Percentiles rank a stretch among this genome's conserved stretches.
phyloP scores from a whole-genome alignment of 2,329 filamentous ascomycete genomes.

The Sarocladium strictum region DNA sequence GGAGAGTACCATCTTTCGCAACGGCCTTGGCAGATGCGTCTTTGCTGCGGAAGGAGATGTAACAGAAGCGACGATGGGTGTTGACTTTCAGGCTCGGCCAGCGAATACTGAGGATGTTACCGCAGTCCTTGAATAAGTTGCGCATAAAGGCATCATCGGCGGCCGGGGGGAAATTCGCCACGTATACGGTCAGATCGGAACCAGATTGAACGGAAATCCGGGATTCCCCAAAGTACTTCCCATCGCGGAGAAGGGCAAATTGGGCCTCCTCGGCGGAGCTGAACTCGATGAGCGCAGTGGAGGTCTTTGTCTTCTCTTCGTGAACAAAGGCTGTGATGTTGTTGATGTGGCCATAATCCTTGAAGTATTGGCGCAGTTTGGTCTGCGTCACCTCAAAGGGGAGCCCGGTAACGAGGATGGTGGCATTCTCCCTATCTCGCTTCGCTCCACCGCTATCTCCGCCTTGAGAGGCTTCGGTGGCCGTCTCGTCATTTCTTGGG shows the following conservation, averaged over 20 bases:
- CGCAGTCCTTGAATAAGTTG: slow-evolving; percentile 65
- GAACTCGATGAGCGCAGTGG: slow-evolving; percentile 80
- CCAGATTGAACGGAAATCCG: slow-evolving; percentile 71
- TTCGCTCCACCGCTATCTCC: slow-evolving; percentile 34
- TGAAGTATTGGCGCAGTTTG: slow-evolving; percentile 82
- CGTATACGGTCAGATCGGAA: slow-evolving; percentile 74
- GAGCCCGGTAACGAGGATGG: slow-evolving; percentile 73
- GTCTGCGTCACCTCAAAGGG: slow-evolving; percentile 64
- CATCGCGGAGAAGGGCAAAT: slow-evolving; percentile 73
- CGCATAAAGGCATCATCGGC: slow-evolving; percentile 67
- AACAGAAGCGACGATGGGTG: slow-evolving; percentile 86
- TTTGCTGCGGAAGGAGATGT: slow-evolving; percentile 75
- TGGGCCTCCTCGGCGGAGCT: slow-evolving; percentile 72
- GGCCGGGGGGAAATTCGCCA: slow-evolving; percentile 81
- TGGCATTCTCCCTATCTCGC: slow-evolving; percentile 86
- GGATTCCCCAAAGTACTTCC: slow-evolving; percentile 69
- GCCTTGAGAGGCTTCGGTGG: background rate
- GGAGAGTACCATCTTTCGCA: slow-evolving; percentile 61
- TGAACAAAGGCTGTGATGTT: slow-evolving; percentile 60
- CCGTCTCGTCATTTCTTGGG: slow-evolving; percentile 40
- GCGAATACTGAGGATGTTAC: slow-evolving; percentile 77
- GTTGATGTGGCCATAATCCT: slow-evolving; percentile 80
- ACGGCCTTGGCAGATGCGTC: slow-evolving; percentile 67
- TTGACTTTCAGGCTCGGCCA: slow-evolving; percentile 91
- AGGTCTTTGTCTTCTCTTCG: slow-evolving; percentile 53